Percentiles rank a stretch among this genome's conserved stretches.
phyloP scores from a whole-genome alignment of 345 rosid species.

The Schrenkiella parvula region DNA sequence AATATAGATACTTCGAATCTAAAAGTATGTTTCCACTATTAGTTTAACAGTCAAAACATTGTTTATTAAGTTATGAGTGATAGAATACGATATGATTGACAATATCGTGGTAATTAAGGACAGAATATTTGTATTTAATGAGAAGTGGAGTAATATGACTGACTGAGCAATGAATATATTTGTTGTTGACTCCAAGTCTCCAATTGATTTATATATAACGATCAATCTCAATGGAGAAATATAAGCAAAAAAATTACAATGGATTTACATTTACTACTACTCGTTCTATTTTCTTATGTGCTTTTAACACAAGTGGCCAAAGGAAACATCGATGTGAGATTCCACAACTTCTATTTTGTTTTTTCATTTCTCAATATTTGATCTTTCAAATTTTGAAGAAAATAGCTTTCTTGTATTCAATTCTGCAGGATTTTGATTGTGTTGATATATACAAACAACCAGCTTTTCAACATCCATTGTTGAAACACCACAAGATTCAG shows the following conservation, averaged over 20 bases:
- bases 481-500: constrained; percentile 24
- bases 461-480: constrained; percentile 3
- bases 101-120: too few species aligned
- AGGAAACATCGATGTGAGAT: neutral
- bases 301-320: neutral
- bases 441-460: constrained; percentile 26
- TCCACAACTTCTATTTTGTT: neutral
- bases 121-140: too few species aligned
- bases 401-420: neutral
- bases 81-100: too few species aligned
- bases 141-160: neutral
- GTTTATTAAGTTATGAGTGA: too few species aligned
- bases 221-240: neutral
- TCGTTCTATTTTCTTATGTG: neutral
- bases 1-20: too few species aligned
- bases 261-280: neutral
- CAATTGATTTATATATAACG: neutral
- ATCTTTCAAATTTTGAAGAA: neutral
- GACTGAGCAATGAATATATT: neutral
- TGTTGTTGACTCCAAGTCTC: neutral
- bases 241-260: neutral
- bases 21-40: too few species aligned
- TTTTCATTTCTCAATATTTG: neutral
- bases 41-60: too few species aligned
- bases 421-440: constrained; percentile 7